Conservation (phyloP, 768 basidiomycete species). For the Lentinula aciculospora region DNA sequence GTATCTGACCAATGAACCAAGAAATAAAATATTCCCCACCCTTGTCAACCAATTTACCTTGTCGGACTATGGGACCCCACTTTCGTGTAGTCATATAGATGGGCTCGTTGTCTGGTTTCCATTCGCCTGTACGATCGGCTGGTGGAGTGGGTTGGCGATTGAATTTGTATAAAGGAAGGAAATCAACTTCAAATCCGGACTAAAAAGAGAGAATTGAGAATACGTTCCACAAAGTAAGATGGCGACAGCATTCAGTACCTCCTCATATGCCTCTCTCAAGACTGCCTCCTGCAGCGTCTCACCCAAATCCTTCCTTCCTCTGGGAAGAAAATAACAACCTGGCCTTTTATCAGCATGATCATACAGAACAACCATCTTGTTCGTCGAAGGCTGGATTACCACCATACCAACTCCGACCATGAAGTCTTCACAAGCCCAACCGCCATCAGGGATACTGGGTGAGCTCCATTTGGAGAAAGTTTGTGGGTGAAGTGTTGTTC, state of each 20-base stretch:
- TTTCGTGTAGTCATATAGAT: constrained; percentile 31
- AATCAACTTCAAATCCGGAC: constrained; percentile 45
- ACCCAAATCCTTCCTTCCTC: constrained; percentile 61
- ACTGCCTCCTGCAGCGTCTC: constrained; percentile 57
- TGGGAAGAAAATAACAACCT: constrained; percentile 54
- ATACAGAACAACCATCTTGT: constrained; percentile 46
- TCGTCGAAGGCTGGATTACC: constrained; percentile 52
- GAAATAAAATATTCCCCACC: constrained; percentile 49
- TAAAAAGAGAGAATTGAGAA: constrained; percentile 18
- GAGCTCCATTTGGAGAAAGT: not conserved
- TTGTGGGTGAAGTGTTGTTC: not conserved
- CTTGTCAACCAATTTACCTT: constrained; percentile 6
- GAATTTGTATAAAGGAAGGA: constrained; percentile 39
- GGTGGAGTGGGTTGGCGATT: constrained; percentile 37
- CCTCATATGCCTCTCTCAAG: constrained; percentile 62
- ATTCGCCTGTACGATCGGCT: not conserved
- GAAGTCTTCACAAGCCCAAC: constrained; percentile 46
- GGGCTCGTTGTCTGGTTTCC: constrained; percentile 32
- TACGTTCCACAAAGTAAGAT: not conserved
- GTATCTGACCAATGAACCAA: constrained; percentile 53
- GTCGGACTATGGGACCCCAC: constrained; percentile 19
- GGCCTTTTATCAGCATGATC: constrained; percentile 20
- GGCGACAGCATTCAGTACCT: constrained; percentile 30
- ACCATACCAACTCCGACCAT: constrained; percentile 59
- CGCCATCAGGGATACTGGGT: not conserved